Percentiles rank a stretch among this genome's conserved stretches.
Conservation (phyloP, 148 eudicot species). For the Rhododendron mucronatum region DNA sequence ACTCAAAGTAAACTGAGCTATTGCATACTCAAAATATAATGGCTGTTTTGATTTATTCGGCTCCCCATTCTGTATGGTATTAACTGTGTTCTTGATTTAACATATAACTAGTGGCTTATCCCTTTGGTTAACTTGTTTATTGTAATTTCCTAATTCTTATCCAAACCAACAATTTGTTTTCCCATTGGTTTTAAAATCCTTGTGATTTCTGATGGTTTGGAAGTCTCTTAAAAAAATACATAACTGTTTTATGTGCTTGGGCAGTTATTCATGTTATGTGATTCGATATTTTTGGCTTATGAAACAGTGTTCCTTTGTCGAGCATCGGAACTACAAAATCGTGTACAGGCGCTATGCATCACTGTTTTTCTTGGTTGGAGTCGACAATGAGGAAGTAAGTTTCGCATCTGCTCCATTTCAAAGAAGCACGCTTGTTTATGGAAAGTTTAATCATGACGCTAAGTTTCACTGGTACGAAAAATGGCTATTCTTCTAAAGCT, state of each 20-base stretch:
- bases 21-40: not conserved
- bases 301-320: conserved; percentile 95
- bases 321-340: conserved; percentile 98
- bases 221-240: not conserved
- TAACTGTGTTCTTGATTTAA: not conserved
- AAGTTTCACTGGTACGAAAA: not conserved
- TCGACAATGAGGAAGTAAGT: conserved; percentile 96
- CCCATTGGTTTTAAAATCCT: not conserved
- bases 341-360: conserved; percentile 98
- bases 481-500: not conserved
- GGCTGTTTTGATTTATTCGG: not conserved
- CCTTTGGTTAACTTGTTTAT: not conserved
- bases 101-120: not conserved
- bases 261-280: not conserved
- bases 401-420: conserved; percentile 1
- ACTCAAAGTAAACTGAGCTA: not conserved
- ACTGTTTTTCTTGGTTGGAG: conserved; percentile 94
- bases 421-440: not conserved
- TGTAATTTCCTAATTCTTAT: not conserved
- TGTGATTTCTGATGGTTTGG: not conserved
- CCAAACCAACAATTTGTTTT: not conserved
- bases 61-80: not conserved
- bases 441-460: not conserved
- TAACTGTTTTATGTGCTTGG: not conserved
- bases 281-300: not conserved